phyloP scores from a whole-genome alignment of 73 alveolate species.

The Blepharisma stoltei region DNA sequence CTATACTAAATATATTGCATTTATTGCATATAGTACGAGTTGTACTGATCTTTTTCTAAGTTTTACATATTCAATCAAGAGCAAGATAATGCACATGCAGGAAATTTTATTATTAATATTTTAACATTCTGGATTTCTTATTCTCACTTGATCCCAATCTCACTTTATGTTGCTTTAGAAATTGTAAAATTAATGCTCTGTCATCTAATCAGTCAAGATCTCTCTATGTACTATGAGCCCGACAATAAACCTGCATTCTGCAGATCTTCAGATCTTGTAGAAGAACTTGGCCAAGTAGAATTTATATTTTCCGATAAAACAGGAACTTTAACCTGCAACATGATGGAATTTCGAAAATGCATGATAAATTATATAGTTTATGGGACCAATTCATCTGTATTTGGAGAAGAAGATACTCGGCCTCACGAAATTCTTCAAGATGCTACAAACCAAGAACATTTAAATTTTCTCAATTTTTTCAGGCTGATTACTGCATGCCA shows the following conservation, averaged over 20 bases:
- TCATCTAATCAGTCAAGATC: slow-evolving; percentile 60
- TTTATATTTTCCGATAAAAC: slow-evolving; percentile 92
- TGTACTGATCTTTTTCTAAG: too few species aligned
- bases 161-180: slow-evolving; percentile 85
- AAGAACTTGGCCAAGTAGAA: slow-evolving; percentile 91
- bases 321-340: slow-evolving; percentile 88
- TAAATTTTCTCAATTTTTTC: neutral
- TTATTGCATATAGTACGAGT: too few species aligned
- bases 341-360: slow-evolving; percentile 29
- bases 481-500: neutral
- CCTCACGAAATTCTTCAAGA: slow-evolving; percentile 56
- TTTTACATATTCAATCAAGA: too few species aligned
- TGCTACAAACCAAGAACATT: slow-evolving; percentile 36
- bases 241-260: slow-evolving; percentile 76
- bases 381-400: neutral
- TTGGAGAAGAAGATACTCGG: neutral
- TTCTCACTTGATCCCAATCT: slow-evolving; percentile 91
- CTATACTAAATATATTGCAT: too few species aligned
- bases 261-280: slow-evolving; percentile 85
- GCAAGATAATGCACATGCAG: neutral
- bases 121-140: slow-evolving; percentile 21
- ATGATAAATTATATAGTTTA: neutral
- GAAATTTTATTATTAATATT: neutral
- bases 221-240: slow-evolving; percentile 69
- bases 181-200: slow-evolving; percentile 81